Conservation (phyloP, 768 basidiomycete genomes). For the Tylopilus balloui region DNA sequence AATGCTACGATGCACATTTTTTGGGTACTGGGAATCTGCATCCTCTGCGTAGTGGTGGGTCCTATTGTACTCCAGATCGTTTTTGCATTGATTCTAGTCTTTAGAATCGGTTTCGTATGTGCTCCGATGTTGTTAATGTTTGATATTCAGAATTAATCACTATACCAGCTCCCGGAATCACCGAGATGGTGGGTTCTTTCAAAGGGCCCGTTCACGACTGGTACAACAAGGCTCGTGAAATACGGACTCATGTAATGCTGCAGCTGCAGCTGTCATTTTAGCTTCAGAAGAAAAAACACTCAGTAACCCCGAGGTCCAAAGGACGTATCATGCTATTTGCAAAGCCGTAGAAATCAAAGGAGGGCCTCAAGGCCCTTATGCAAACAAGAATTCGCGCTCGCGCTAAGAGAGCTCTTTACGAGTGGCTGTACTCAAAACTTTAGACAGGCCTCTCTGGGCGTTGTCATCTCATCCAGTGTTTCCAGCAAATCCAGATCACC, state of each 20-base stretch:
- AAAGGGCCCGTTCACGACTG: not conserved
- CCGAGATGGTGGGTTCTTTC: slow-evolving; percentile 44
- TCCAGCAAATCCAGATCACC: slow-evolving; percentile 67
- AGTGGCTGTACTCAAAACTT: slow-evolving; percentile 59
- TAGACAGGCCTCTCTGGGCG: slow-evolving; percentile 49
- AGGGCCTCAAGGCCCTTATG: not conserved
- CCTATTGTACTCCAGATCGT: slow-evolving; percentile 55
- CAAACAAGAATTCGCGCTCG: slow-evolving; percentile 8
- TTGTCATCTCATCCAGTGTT: slow-evolving; percentile 56
- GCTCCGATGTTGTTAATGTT: not conserved
- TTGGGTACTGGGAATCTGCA: slow-evolving; percentile 46
- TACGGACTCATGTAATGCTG: slow-evolving; percentile 48
- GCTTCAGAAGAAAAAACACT: slow-evolving; percentile 52
- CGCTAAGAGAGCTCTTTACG: slow-evolving; percentile 50
- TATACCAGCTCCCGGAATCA: slow-evolving; percentile 51
- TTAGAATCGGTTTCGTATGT: slow-evolving; percentile 44
- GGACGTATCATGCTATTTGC: slow-evolving; percentile 49
- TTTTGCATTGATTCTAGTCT: slow-evolving; percentile 51
- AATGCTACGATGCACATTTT: not conserved
- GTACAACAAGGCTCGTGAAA: slow-evolving; percentile 46
- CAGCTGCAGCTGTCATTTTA: slow-evolving; percentile 58
- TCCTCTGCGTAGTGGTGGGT: slow-evolving; percentile 60
- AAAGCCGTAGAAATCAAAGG: slow-evolving; percentile 49
- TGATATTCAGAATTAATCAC: not conserved
- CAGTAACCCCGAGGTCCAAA: slow-evolving; percentile 43